These are phyloP conservation scores for Nannochloropsis oceanica DNA, from an alignment of 108 stramenopile genomes.

Conservation along the genomic window DNA sequence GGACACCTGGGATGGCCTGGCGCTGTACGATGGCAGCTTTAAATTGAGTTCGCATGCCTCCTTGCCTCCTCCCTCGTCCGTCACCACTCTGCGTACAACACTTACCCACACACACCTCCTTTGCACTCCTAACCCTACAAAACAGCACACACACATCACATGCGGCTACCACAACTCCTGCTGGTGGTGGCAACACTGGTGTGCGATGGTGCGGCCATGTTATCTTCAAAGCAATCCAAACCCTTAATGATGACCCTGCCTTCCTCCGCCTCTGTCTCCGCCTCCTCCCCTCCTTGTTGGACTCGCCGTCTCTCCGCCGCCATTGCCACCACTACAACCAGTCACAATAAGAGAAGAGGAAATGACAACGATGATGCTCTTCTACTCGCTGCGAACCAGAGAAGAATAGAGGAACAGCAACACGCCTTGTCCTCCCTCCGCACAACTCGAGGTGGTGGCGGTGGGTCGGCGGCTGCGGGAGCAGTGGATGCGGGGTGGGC, in stretches of 20 bases:
- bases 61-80: too few species aligned
- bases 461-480: not conserved
- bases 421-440: not conserved
- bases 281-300: not conserved
- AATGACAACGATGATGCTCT: not conserved
- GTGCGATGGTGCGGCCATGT: too few species aligned
- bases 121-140: too few species aligned
- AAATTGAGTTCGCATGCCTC: too few species aligned
- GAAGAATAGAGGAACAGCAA: not conserved
- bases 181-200: too few species aligned
- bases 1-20: too few species aligned
- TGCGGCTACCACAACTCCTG: too few species aligned
- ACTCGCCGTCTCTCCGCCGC: not conserved
- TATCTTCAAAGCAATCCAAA: too few species aligned
- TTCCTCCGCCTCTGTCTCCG: not conserved
- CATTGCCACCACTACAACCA: not conserved
- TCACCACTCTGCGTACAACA: too few species aligned
- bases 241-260: not conserved
- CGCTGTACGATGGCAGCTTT: too few species aligned
- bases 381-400: not conserved
- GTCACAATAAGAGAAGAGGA: not conserved
- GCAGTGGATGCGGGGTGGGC: not conserved
- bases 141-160: too few species aligned
- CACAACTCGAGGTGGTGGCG: not conserved
- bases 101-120: too few species aligned